phyloP scores from a whole-genome alignment of 1,284 basidiomycete genomes.

The Ustilago esculenta region DNA sequence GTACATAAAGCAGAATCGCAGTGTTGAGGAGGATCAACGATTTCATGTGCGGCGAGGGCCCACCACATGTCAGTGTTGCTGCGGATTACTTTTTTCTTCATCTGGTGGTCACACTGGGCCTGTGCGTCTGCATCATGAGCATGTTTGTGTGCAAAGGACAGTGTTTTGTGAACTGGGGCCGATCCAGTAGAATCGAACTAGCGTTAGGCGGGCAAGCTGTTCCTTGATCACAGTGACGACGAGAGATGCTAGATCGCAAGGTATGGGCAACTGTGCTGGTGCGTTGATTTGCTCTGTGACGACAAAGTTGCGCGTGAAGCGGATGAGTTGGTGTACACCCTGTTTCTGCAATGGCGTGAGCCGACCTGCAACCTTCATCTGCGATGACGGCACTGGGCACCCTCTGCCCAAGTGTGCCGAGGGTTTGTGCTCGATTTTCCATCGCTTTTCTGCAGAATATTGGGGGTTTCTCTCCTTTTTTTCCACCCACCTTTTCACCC shows the following conservation, averaged over 20 bases:
- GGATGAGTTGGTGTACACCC: slow-evolving; percentile 1
- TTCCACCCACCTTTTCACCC: background rate
- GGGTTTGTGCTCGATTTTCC: slow-evolving; percentile 4
- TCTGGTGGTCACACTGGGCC: too few relatives aligned
- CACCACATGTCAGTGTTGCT: too few relatives aligned
- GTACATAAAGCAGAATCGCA: background rate
- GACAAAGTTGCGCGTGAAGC: slow-evolving; percentile 3
- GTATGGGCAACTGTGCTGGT: background rate
- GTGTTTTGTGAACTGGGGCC: background rate
- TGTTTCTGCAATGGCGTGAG: slow-evolving; percentile 9
- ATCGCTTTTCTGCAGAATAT: slow-evolving; percentile 1
- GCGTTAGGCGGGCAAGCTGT: slow-evolving; percentile 18
- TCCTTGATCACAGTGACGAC: slow-evolving; percentile 12
- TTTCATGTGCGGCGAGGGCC: background rate
- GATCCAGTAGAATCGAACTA: slow-evolving; percentile 6
- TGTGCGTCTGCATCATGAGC: too few relatives aligned
- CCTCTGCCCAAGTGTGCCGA: slow-evolving; percentile 17
- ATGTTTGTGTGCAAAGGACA: too few relatives aligned
- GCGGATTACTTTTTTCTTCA: too few relatives aligned
- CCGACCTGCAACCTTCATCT: slow-evolving; percentile 21
- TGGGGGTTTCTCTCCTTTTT: slow-evolving; percentile 1
- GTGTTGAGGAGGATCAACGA: background rate
- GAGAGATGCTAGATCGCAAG: background rate
- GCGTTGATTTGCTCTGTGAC: background rate
- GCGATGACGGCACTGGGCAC: slow-evolving; percentile 39